Base-by-base conservation (phyloP, 805 yeast species). In the Hanseniaspora valbyensis region DNA sequence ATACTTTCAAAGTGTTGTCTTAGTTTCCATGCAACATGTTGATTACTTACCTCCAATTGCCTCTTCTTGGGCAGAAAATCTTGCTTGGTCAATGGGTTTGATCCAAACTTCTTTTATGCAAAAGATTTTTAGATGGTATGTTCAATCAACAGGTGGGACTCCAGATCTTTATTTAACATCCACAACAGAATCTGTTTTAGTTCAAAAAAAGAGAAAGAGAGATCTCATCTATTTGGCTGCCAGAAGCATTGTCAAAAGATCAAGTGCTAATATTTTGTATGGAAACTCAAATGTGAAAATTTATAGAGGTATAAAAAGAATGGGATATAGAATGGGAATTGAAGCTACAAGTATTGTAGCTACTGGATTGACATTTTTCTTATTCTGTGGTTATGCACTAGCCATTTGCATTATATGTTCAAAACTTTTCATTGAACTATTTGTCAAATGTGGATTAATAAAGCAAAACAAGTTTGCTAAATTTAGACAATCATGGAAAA, bases 61-160 rank as follows among this genome's bases (percentile, higher is more conserved):
- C 8, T 74, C 83, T 12, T 80, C 95, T 9, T 89, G 96, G 96
- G 71, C 88, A 6, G 94, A 85, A 64, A 88, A 89, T 61, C 71
- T 89, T 60, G 88, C 87, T 26, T 89, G 96, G 96, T 85, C 95
- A 1, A 84, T 89, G 83, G 96, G 96, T 2, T 71, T 89, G 53
- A 85, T 89, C 57, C 71, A 81, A 62, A 75, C 83, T 37, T 59
- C 61, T 2, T 89, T 88, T 62, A 84, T 89, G 95, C 95, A 89
- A 66, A 69, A 77, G 54, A 80, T 84, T 54, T 81, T 84, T 64
- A 71, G 90, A 58, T 84, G 94, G 94, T 84, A 80, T 58, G 77
- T 84, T 40, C 88, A 84, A 62, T 68, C 92, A 26, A 88, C 96
- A 1, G 96, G 96, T 44, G 96, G 96, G 38, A 66, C 74, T 1